Conservation (phyloP, 2,329 filamentous ascomycete species). For the Fusarium denticulatum region DNA sequence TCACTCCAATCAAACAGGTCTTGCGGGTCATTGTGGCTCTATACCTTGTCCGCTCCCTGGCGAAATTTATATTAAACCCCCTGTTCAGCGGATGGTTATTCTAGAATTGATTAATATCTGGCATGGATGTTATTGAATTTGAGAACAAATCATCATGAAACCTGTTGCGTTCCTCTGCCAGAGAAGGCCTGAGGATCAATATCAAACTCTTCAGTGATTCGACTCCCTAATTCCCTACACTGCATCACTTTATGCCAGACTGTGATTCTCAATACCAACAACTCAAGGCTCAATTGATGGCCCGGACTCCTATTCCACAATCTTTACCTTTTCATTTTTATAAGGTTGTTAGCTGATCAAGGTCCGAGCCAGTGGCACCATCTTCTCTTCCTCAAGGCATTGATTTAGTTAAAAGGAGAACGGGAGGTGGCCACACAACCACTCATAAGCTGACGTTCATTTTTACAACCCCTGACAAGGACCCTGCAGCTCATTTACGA, state of each 20-base stretch:
- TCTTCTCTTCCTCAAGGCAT: background rate
- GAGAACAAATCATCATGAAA: background rate
- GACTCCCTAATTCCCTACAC: background rate
- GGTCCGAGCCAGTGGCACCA: conserved; percentile 17
- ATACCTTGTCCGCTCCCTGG: conserved; percentile 39
- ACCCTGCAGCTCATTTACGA: conserved; percentile 34
- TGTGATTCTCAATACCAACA: background rate
- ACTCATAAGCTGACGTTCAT: conserved; percentile 24
- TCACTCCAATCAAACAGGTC: conserved; percentile 30
- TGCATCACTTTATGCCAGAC: background rate
- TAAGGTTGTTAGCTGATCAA: conserved; percentile 8
- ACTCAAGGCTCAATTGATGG: background rate
- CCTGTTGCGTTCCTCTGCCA: background rate
- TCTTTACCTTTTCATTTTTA: conserved; percentile 6
- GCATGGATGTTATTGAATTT: background rate
- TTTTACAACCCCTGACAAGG: conserved; percentile 15
- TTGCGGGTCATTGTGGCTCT: conserved; percentile 41
- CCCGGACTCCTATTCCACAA: background rate
- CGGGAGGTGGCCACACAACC: conserved; percentile 16
- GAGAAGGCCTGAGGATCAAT: background rate
- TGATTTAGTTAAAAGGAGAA: conserved; percentile 9
- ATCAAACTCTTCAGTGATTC: background rate
- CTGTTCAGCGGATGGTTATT: conserved; percentile 14
- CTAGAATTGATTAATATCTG: conserved; percentile 11
- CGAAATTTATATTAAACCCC: conserved; percentile 40